phyloP scores from a whole-genome alignment of 1,284 basidiomycete genomes.

The Leccinum variabile region DNA sequence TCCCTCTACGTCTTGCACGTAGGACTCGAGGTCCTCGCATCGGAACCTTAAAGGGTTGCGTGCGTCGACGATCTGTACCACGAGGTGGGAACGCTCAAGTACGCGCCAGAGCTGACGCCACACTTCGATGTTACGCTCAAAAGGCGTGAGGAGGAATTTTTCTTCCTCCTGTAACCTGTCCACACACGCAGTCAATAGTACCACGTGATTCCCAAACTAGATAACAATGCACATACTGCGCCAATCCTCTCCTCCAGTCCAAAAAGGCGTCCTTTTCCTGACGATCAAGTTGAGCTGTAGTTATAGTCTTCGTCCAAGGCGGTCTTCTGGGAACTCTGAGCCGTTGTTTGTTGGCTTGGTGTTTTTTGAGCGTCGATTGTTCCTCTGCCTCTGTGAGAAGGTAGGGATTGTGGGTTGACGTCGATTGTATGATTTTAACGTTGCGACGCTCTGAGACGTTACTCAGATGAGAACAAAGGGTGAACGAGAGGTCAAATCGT shows the following conservation, averaged over 20 bases:
- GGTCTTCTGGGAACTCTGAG: conserved; percentile 86
- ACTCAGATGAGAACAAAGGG: conserved; percentile 7
- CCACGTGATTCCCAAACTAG: neutral
- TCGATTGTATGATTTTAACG: conserved; percentile 83
- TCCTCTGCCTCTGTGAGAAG: conserved; percentile 87
- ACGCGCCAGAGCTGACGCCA: conserved; percentile 98
- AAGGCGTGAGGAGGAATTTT: conserved; percentile 86
- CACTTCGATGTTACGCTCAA: conserved; percentile 94
- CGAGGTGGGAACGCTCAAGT: conserved; percentile 87
- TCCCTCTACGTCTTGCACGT: conserved; percentile 80
- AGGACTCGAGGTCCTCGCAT: conserved; percentile 88
- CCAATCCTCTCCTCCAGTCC: conserved; percentile 89
- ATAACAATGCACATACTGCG: conserved; percentile 58
- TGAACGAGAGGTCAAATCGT: neutral
- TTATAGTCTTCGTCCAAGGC: conserved; percentile 81
- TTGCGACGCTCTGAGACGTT: conserved; percentile 77
- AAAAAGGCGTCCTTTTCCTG: conserved; percentile 88
- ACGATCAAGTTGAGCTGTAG: conserved; percentile 74
- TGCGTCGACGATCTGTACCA: conserved; percentile 96
- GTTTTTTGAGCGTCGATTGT: conserved; percentile 67
- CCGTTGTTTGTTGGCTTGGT: conserved; percentile 69
- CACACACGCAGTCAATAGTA: neutral
- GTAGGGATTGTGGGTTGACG: conserved; percentile 80
- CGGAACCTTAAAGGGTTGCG: conserved; percentile 90
- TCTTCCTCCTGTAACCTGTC: conserved; percentile 76